Evolutionary conservation across 176 grass and related monocot genomes (phyloP).

Genomic region (Rhynchospora pubera): DNA sequence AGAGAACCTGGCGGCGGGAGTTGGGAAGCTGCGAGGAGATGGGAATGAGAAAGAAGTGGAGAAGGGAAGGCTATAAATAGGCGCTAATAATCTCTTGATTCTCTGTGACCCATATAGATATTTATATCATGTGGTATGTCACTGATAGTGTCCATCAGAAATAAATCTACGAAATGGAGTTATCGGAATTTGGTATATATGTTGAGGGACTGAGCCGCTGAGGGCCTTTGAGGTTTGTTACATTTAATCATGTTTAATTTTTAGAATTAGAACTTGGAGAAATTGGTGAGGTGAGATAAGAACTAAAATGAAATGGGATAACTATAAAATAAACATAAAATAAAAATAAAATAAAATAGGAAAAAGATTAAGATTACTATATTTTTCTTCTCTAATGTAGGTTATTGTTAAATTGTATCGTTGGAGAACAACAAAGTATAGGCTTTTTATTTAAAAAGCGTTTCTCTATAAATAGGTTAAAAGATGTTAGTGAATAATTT

Average conservation of each 20-base stretch:
- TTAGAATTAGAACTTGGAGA: not conserved
- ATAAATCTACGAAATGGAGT: not conserved
- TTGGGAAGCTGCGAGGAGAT: not conserved
- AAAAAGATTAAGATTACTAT: too few species aligned
- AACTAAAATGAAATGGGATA: not conserved
- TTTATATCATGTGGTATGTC: not conserved
- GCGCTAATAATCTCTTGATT: not conserved
- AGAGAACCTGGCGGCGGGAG: not conserved
- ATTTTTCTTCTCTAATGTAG: too few species aligned
- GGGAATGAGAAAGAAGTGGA: conserved; percentile 16
- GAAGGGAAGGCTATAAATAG: not conserved
- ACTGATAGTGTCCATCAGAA: not conserved
- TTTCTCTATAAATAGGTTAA: not conserved
- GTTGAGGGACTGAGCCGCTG: too few species aligned
- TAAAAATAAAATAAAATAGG: too few species aligned
- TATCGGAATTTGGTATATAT: not conserved
- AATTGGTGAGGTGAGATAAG: not conserved
- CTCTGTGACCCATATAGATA: not conserved
- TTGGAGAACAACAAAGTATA: not conserved
- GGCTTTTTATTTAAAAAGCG: not conserved
- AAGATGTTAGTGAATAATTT: not conserved
- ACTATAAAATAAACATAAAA: too few species aligned
- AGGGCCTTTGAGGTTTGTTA: not conserved
- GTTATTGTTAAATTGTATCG: too few species aligned
- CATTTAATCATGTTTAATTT: not conserved